A percentile compares a stretch with the other conserved stretches of the same genome.
phyloP scores from a whole-genome alignment of 2,329 filamentous ascomycete genomes.

The Eutypa lata region DNA sequence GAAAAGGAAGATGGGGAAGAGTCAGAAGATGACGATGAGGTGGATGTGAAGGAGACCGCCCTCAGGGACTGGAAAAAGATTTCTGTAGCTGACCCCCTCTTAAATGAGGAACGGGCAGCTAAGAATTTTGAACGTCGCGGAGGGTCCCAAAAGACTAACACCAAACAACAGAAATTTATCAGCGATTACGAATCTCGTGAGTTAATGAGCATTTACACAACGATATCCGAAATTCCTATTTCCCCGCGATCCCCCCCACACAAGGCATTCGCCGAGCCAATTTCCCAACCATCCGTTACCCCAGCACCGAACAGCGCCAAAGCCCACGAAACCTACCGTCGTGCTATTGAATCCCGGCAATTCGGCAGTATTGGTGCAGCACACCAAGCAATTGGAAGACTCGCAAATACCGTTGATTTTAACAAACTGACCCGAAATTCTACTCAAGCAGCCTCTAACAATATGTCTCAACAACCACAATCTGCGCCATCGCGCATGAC shows the following conservation, averaged over 20 bases:
- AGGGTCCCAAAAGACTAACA: conserved; percentile 48
- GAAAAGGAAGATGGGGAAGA: conserved; percentile 49
- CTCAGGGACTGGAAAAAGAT: conserved; percentile 53
- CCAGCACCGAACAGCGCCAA: conserved; percentile 39
- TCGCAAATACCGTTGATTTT: conserved; percentile 29
- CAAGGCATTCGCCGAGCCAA: conserved; percentile 24
- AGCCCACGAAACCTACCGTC: conserved; percentile 46
- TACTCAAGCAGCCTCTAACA: background rate
- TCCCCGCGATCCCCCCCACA: conserved; percentile 52
- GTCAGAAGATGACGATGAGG: conserved; percentile 45
- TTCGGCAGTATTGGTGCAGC: conserved; percentile 41
- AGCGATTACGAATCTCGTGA: conserved; percentile 55
- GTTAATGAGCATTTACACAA: conserved; percentile 59
- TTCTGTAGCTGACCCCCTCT: conserved; percentile 43
- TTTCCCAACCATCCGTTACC: conserved; percentile 25
- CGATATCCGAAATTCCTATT: conserved; percentile 51
- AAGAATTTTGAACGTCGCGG: conserved; percentile 54
- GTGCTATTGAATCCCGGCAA: conserved; percentile 44
- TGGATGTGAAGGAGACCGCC: conserved; percentile 54
- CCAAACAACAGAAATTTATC: conserved; percentile 54
- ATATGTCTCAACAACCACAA: conserved; percentile 15
- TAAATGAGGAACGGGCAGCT: conserved; percentile 43
- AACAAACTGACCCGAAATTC: conserved; percentile 11
- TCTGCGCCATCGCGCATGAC: conserved; percentile 28
- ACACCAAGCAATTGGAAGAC: conserved; percentile 41